A percentile compares a stretch with the other conserved stretches of the same genome.
phyloP scores from a whole-genome alignment of 2,329 filamentous ascomycete species.

The Neobulgaria alba region DNA sequence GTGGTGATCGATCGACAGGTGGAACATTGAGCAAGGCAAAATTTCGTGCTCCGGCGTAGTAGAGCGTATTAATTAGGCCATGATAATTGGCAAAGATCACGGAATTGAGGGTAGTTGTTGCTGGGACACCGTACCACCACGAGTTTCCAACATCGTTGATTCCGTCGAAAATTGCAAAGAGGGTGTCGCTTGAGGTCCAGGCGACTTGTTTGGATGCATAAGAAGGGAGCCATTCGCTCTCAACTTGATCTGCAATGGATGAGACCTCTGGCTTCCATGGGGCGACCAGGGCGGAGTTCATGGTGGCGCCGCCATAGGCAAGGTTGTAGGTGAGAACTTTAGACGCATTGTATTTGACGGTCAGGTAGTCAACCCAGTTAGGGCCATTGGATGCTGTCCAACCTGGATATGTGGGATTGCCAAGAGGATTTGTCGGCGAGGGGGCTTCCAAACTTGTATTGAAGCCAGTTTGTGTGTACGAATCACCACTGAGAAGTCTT shows the following conservation, averaged over 20 bases:
- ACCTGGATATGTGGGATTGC: slow-evolving; percentile 34
- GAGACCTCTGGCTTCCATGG: slow-evolving; percentile 31
- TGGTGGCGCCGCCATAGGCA: slow-evolving; percentile 37
- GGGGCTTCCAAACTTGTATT: slow-evolving; percentile 29
- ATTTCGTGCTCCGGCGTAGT: slow-evolving; percentile 44
- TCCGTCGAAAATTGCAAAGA: slow-evolving; percentile 38
- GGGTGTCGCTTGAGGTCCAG: slow-evolving; percentile 17
- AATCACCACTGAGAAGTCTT: slow-evolving; percentile 30
- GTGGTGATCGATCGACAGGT: slow-evolving; percentile 44
- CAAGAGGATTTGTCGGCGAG: slow-evolving; percentile 30
- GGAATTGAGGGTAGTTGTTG: slow-evolving; percentile 29
- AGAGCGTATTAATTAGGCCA: slow-evolving; percentile 37
- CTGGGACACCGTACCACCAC: slow-evolving; percentile 30
- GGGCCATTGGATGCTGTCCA: slow-evolving; percentile 38
- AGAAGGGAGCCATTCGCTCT: slow-evolving; percentile 34
- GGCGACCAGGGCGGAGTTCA: slow-evolving; percentile 31
- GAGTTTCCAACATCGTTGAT: slow-evolving; percentile 48
- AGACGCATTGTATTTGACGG: slow-evolving; percentile 36
- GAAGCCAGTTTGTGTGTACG: slow-evolving; percentile 33
- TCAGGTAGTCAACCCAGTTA: slow-evolving; percentile 47
- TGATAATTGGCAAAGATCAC: slow-evolving; percentile 38
- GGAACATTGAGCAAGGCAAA: slow-evolving; percentile 54
- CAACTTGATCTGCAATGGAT: slow-evolving; percentile 32
- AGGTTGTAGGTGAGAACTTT: slow-evolving; percentile 42
- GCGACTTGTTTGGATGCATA: slow-evolving; percentile 28